Conservation (phyloP, 208 protist genomes). For the Trypanosoma vivax region DNA sequence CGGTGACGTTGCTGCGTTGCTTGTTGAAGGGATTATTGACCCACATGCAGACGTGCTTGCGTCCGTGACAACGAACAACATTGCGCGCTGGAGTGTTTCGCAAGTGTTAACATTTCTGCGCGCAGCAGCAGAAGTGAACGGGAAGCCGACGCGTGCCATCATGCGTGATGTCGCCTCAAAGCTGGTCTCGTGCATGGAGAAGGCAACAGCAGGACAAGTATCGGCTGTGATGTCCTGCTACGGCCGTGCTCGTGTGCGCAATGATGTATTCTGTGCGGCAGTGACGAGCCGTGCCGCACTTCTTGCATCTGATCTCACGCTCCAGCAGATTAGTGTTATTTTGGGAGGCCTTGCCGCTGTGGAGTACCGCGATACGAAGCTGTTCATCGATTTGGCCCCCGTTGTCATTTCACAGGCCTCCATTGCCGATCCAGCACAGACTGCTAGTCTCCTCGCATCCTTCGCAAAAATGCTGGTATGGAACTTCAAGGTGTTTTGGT, state of each 20-base stretch:
- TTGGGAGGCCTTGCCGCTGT: slow-evolving; percentile 56
- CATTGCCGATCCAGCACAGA: slow-evolving; percentile 13
- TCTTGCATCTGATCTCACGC: slow-evolving; percentile 27
- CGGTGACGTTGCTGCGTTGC: slow-evolving; percentile 20
- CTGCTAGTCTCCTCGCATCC: slow-evolving; percentile 44
- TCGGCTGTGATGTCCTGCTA: slow-evolving; percentile 50
- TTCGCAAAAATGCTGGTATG: slow-evolving; percentile 75
- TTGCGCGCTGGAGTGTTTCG: slow-evolving; percentile 26
- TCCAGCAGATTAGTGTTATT: slow-evolving; percentile 36
- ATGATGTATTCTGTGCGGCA: slow-evolving; percentile 64
- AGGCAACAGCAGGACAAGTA: slow-evolving; percentile 60
- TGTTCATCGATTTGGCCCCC: slow-evolving; percentile 59
- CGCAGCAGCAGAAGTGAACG: slow-evolving; percentile 13
- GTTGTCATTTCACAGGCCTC: slow-evolving; percentile 20
- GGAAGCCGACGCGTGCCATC: slow-evolving; percentile 25
- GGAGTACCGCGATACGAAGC: slow-evolving; percentile 39
- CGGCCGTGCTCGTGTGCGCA: slow-evolving; percentile 51
- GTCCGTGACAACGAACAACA: slow-evolving; percentile 15
- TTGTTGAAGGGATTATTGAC: slow-evolving; percentile 24
- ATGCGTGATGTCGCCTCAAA: slow-evolving; percentile 43
- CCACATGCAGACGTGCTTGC: slow-evolving; percentile 27
- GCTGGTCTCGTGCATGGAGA: slow-evolving; percentile 36
- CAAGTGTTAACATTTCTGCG: slow-evolving; percentile 28
- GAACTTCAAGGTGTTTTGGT: slow-evolving; percentile 58
- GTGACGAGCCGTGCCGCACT: slow-evolving; percentile 29